phyloP scores from a whole-genome alignment of 257 asterid species.

The Cinchona pubescens region DNA sequence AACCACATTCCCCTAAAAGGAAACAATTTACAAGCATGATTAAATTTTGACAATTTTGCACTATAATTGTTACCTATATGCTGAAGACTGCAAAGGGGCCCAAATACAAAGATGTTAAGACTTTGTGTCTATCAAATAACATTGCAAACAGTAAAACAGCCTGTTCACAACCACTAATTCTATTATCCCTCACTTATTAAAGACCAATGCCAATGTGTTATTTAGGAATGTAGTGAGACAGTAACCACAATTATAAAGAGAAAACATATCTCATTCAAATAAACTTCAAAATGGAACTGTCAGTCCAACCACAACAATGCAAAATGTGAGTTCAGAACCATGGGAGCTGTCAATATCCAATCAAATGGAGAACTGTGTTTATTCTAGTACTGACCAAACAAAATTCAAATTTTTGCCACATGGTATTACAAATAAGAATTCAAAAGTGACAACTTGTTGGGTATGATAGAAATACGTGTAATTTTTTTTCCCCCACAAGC shows the following conservation, averaged over 20 bases:
- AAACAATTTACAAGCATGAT: constrained; percentile 1
- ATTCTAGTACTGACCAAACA: neutral
- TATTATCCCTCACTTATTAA: neutral
- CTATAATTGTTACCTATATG: neutral
- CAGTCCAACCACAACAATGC: neutral
- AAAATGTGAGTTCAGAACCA: neutral
- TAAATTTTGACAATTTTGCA: neutral
- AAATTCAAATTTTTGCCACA: neutral
- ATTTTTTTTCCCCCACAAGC: neutral
- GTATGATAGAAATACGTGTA: neutral
- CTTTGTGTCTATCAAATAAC: neutral
- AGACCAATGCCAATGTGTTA: neutral
- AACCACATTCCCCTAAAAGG: constrained; percentile 84
- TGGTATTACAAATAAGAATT: neutral
- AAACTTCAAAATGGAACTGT: neutral
- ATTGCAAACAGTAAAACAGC: neutral
- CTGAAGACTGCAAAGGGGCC: neutral
- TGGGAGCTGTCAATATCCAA: neutral
- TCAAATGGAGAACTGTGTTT: too few species aligned
- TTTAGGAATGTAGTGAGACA: too few species aligned
- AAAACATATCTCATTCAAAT: neutral
- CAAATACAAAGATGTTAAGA: neutral
- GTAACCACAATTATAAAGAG: neutral
- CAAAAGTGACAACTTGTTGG: neutral
- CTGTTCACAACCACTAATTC: neutral